Conservation (phyloP, 2,329 filamentous ascomycete species). For the Alternaria hordeiaustralica region DNA sequence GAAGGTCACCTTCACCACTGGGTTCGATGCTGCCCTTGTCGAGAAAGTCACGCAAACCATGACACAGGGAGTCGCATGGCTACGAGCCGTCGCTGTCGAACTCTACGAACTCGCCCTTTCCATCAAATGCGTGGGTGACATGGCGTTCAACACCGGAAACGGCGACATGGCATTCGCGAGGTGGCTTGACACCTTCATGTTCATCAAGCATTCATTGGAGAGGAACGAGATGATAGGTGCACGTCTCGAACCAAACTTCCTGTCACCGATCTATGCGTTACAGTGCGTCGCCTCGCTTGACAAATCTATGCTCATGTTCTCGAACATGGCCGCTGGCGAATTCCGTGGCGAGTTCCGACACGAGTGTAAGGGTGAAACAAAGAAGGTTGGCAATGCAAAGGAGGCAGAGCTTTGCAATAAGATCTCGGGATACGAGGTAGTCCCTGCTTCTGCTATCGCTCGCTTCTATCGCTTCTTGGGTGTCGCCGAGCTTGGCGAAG, state of each 20-base stretch:
- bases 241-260: background rate
- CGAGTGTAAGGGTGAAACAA: too few relatives aligned
- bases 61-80: background rate
- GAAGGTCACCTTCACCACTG: background rate
- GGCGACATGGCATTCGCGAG: background rate
- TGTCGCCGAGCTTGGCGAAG: conserved; percentile 1
- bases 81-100: background rate
- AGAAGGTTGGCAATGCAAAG: background rate
- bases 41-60: background rate
- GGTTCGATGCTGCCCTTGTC: background rate
- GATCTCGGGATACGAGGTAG: background rate
- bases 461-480: conserved; percentile 7
- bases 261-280: background rate
- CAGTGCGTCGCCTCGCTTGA: background rate
- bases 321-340: background rate
- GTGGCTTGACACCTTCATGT: background rate
- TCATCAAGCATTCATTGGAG: background rate
- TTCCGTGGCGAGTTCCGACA: too few relatives aligned
- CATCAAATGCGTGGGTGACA: background rate
- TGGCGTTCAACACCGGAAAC: background rate
- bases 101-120: background rate
- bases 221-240: background rate
- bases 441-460: background rate
- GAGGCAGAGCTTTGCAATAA: background rate
- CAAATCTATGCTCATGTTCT: background rate